These are phyloP conservation scores for Oryza rufipogon DNA, from an alignment of 176 grass and related monocot species.

Conservation along the genomic window DNA sequence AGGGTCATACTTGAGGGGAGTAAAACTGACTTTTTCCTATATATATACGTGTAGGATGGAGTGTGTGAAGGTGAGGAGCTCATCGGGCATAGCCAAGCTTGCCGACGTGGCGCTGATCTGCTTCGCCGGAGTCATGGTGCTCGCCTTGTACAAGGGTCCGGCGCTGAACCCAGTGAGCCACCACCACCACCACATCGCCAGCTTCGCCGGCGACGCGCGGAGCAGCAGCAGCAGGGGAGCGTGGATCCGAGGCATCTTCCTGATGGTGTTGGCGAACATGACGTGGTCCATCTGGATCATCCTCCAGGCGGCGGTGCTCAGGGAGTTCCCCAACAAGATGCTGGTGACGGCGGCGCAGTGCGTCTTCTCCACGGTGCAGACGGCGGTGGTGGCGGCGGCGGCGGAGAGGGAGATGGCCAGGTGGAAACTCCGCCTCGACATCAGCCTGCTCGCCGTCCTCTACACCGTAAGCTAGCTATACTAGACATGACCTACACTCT, in stretches of 20 bases:
- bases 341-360: constrained; percentile 48
- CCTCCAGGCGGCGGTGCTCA: constrained; percentile 59
- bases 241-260: constrained; percentile 68
- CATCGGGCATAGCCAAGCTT: constrained; percentile 53
- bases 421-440: constrained; percentile 60
- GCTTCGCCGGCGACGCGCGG: too few species aligned
- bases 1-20: too few species aligned
- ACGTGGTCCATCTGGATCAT: constrained; percentile 73
- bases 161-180: constrained; percentile 50
- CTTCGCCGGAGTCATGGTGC: constrained; percentile 48
- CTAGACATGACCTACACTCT: too few species aligned
- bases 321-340: constrained; percentile 67
- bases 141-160: constrained; percentile 63
- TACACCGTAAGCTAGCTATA: not conserved
- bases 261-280: constrained; percentile 57
- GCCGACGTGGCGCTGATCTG: constrained; percentile 55
- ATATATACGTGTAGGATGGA: constrained; percentile 50
- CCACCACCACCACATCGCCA: constrained; percentile 24
- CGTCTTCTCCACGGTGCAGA: constrained; percentile 56
- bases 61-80: constrained; percentile 42
- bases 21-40: too few species aligned
- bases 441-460: constrained; percentile 50
- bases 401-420: constrained; percentile 56
- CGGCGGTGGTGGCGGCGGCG: constrained; percentile 36
- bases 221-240: constrained; percentile 1